A percentile compares a stretch with the other conserved stretches of the same genome.
Conservation (phyloP, 371 early-diverging fungal genomes). For the Globomyces sp. region DNA sequence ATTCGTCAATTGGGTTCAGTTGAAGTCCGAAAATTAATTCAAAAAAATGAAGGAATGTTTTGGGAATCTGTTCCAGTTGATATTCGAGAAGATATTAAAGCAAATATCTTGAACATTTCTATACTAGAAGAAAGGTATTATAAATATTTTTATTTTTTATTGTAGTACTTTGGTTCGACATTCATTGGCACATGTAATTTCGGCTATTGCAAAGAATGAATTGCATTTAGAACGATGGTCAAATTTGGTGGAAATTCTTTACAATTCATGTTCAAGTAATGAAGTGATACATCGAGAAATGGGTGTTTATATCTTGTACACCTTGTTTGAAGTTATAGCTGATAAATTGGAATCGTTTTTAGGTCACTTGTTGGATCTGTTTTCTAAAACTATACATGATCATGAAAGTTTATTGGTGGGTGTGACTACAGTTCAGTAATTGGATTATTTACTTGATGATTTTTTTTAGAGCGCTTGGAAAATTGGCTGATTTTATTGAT, state of each 20-base stretch:
- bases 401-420: constrained; percentile 78
- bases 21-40: constrained; percentile 78
- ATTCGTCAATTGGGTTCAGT: constrained; percentile 87
- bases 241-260: constrained; percentile 72
- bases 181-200: constrained; percentile 79
- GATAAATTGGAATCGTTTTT: constrained; percentile 68
- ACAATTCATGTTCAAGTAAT: constrained; percentile 69
- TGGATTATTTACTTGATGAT: constrained; percentile 7
- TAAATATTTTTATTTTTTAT: constrained; percentile 47
- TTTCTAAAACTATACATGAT: constrained; percentile 72
- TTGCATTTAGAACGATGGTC: constrained; percentile 75
- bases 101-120: constrained; percentile 61
- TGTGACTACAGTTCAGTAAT: constrained; percentile 60
- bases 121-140: constrained; percentile 59
- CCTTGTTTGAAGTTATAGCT: constrained; percentile 79
- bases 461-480: constrained; percentile 62
- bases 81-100: constrained; percentile 58
- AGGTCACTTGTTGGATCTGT: constrained; percentile 65
- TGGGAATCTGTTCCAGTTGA: constrained; percentile 69
- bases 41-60: constrained; percentile 45
- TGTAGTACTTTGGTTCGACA: constrained; percentile 66
- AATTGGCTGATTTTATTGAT: constrained; percentile 81
- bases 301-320: constrained; percentile 77
- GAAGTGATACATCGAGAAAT: constrained; percentile 74
- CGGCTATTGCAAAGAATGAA: constrained; percentile 81